Evolutionary conservation across 306 rosid species (phyloP), one percentile per base, ranked within the genome.

Genomic region (Pyrus pyrifolia): DNA sequence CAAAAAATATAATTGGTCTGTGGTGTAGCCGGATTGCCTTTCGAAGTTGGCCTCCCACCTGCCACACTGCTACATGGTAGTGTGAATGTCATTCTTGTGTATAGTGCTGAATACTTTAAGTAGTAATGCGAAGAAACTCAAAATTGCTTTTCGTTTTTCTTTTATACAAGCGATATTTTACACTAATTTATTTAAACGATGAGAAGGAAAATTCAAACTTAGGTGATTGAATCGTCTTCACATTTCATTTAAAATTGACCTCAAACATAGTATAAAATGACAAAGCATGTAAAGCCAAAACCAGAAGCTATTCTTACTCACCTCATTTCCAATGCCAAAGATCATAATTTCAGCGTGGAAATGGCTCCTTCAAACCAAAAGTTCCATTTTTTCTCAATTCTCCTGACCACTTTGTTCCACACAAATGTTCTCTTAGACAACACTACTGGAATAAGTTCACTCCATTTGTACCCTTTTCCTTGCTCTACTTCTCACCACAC

Each of bases 251-350:
- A 8, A 57, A 12, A 12, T 1, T 51, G 3, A 51, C 8, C 21
- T 51, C 21, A 51, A 0, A 15, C 21, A 2, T 51, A 7, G 6
- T 51, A 17, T 51, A 51, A 51, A 49, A 49, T 49, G 55, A 13
- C 25, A 72, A 67, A 76, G 22, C 67, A 67, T 1, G 65, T 66
- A 35, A 55, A 13, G 38, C 73, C 79, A 53, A 76, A 67, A 38
- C 73, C 58, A 55, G 57, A 53, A 38, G 22, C 55, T 8, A 35
- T 53, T 67, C 30, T 52, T 52, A 38, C 58, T 58, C 29, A 57
- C 44, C 79, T 22, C 68, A 67, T 18, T 70, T 33, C 25, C 40
- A 14, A 76, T 35, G 53, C 57, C 14, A 6, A 66, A 14, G 42
- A 70, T 67, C 66, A 14, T 66, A 3, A 33, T 38, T 52, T 31